Evolutionary conservation across 805 yeast genomes (phyloP).

Genomic region (Clavispora fructus): DNA sequence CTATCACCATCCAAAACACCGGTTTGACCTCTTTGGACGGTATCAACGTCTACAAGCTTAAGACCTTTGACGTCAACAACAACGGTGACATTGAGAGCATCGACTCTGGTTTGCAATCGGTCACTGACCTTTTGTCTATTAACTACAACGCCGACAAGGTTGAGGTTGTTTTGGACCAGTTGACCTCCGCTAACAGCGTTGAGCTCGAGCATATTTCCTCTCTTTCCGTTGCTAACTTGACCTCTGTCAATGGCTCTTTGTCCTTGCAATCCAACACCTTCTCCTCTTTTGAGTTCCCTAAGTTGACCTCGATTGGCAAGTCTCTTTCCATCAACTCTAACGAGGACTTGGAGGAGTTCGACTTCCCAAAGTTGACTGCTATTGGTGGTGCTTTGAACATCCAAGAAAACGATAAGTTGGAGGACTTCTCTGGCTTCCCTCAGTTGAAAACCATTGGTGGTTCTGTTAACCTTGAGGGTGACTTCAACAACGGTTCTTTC

Average conservation of each 20-base stretch:
- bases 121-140: conserved; percentile 69
- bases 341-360: conserved; percentile 61
- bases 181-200: conserved; percentile 83
- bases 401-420: conserved; percentile 76
- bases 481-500: conserved; percentile 74
- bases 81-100: conserved; percentile 71
- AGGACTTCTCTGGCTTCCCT: conserved; percentile 66
- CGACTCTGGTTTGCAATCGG: conserved; percentile 67
- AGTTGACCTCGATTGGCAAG: conserved; percentile 66
- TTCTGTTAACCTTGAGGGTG: conserved; percentile 78
- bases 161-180: conserved; percentile 60
- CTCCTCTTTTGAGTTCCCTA: conserved; percentile 47
- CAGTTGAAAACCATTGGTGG: conserved; percentile 74
- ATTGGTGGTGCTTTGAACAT: conserved; percentile 93
- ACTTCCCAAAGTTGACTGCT: conserved; percentile 62
- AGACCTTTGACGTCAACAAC: conserved; percentile 80
- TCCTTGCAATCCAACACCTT: conserved; percentile 74
- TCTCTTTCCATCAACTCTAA: conserved; percentile 73
- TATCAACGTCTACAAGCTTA: conserved; percentile 44
- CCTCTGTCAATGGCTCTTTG: conserved; percentile 72
- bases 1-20: conserved; percentile 70
- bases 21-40: conserved; percentile 64
- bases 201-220: conserved; percentile 77
- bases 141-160: conserved; percentile 82
- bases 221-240: conserved; percentile 63